Evolutionary conservation across 139 green algal genomes (phyloP).

Genomic region (Coccomyxa sp.): DNA sequence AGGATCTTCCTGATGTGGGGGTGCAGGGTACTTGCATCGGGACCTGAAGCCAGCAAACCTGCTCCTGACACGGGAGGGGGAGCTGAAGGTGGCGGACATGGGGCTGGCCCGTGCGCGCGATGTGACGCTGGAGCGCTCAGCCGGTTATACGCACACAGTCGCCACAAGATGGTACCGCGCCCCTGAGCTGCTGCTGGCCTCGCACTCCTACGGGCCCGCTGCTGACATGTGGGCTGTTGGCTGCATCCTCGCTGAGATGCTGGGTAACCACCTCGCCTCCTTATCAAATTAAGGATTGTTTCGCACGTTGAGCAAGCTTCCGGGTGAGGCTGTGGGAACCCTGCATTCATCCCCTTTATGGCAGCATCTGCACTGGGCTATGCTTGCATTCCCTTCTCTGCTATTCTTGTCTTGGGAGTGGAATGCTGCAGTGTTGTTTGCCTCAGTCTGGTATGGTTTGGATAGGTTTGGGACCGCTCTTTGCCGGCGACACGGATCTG

Average conservation of each 20-base stretch:
- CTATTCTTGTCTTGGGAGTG: background rate
- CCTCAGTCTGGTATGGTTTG: background rate
- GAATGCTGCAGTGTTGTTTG: no score
- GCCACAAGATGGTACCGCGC: slow-evolving; percentile 54
- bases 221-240: slow-evolving; percentile 73
- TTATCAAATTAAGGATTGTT: background rate
- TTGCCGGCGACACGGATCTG: slow-evolving; percentile 15
- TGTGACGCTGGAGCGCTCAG: background rate
- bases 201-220: slow-evolving; percentile 61
- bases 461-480: slow-evolving; percentile 4
- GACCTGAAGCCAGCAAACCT: slow-evolving; percentile 48
- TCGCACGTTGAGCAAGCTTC: background rate
- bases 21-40: slow-evolving; percentile 38
- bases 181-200: slow-evolving; percentile 72
- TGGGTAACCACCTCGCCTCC: slow-evolving; percentile 29
- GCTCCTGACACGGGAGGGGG: slow-evolving; percentile 11
- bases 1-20: no score
- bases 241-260: slow-evolving; percentile 65
- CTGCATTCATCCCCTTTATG: background rate
- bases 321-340: background rate
- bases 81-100: slow-evolving; percentile 8
- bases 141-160: slow-evolving; percentile 21
- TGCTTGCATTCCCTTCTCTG: background rate
- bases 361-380: background rate
- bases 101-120: slow-evolving; percentile 1